Percentiles rank a stretch among this genome's conserved stretches.
phyloP scores from a whole-genome alignment of 106 monocot species.

The Phalaenopsis aphrodite region DNA sequence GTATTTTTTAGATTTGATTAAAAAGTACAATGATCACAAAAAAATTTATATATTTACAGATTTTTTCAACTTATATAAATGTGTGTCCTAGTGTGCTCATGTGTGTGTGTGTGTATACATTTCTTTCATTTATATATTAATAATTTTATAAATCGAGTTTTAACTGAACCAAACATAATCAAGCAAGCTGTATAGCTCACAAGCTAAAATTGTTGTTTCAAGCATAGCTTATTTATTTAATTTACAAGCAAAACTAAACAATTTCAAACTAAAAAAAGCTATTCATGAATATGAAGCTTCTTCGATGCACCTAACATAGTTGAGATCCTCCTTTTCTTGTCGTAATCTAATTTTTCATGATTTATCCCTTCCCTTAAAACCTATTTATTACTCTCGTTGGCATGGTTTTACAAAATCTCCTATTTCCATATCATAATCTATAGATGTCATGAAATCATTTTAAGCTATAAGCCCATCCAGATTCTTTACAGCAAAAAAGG shows the following conservation, averaged over 20 bases:
- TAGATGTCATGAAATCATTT: neutral
- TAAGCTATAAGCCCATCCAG: neutral
- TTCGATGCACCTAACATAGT: neutral
- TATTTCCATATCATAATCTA: neutral
- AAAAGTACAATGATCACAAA: no score
- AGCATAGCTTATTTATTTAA: no score
- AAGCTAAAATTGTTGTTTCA: no score
- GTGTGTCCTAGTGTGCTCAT: neutral
- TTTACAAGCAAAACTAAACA: no score
- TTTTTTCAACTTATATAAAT: neutral
- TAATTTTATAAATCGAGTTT: no score
- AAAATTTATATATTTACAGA: neutral
- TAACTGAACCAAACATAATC: no score
- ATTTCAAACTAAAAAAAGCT: no score
- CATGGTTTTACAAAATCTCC: neutral
- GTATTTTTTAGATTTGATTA: neutral
- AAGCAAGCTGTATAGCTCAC: no score
- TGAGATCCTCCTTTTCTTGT: neutral
- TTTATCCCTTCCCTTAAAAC: neutral
- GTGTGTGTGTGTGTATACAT: no score
- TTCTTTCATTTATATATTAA: no score
- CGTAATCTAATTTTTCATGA: neutral
- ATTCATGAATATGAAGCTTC: neutral
- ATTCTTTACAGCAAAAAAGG: neutral
- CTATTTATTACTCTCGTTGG: neutral